A percentile compares a stretch with the other conserved stretches of the same genome.
These are phyloP conservation scores for Colletotrichum phormii DNA, from an alignment of 2,329 filamentous ascomycete genomes.

Conservation along the genomic window DNA sequence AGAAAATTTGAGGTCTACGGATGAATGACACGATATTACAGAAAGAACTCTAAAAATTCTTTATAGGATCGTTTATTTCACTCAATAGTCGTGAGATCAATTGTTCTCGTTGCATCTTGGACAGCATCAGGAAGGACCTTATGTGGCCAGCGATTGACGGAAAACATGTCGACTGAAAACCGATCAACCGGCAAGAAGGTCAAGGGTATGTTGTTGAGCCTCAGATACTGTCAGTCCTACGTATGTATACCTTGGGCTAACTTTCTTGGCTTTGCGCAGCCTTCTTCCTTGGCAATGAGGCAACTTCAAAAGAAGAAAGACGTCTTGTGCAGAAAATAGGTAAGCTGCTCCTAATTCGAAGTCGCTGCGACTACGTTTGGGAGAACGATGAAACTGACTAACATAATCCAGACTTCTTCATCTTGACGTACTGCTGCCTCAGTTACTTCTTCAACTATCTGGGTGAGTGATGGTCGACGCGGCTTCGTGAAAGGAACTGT, in stretches of 20 bases:
- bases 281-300: conserved; percentile 36
- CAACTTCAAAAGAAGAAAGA: conserved; percentile 41
- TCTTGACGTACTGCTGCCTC: conserved; percentile 49
- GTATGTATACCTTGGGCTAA: background rate
- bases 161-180: conserved; percentile 1
- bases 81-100: background rate
- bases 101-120: background rate
- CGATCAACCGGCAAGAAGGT: conserved; percentile 11
- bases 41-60: background rate
- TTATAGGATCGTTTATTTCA: background rate
- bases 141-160: background rate
- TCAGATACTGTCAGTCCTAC: background rate
- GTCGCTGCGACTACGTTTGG: too few relatives aligned
- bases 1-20: background rate
- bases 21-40: background rate
- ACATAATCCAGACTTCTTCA: conserved; percentile 44
- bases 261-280: background rate
- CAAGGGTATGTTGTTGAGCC: background rate
- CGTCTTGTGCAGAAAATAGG: conserved; percentile 45
- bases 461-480: conserved; percentile 37
- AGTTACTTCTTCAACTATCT: conserved; percentile 53
- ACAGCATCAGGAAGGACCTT: background rate
- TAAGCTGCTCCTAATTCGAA: background rate
- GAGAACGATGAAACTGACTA: accelerated
- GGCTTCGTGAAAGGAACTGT: accelerated